A percentile compares a stretch with the other conserved stretches of the same genome.
Evolutionary conservation across 1,284 basidiomycete species (phyloP).

Genomic region (Coriolopsis trogii): DNA sequence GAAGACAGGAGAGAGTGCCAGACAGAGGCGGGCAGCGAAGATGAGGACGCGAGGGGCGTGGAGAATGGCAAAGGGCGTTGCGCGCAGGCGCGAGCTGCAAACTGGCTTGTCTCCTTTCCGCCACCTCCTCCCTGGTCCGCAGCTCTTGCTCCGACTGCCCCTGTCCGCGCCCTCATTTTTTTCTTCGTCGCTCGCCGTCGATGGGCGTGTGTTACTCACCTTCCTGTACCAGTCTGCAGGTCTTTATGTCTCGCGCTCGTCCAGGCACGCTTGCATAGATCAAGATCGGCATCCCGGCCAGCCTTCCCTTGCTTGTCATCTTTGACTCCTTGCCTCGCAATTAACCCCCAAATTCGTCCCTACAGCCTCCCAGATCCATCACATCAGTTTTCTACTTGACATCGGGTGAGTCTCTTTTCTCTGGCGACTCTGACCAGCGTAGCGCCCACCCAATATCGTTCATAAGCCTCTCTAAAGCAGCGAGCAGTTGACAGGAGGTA

Average conservation of each 20-base stretch:
- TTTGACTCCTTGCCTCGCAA: no score
- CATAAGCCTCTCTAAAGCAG: no score
- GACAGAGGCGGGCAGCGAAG: not conserved
- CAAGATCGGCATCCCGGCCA: slow-evolving; percentile 4
- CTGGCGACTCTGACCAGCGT: no score
- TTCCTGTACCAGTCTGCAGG: not conserved
- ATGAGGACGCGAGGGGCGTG: slow-evolving; percentile 9
- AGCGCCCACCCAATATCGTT: no score
- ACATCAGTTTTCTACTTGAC: no score
- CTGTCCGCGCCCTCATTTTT: not conserved
- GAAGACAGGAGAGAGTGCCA: not conserved
- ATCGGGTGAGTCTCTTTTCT: no score
- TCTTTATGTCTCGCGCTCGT: slow-evolving; percentile 13
- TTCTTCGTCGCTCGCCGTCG: not conserved
- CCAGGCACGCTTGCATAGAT: slow-evolving; percentile 5
- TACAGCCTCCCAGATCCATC: not conserved
- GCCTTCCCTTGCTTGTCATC: slow-evolving; percentile 2
- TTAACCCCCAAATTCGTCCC: not conserved
- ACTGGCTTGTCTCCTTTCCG: not conserved
- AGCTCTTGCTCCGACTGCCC: not conserved
- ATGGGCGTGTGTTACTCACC: not conserved
- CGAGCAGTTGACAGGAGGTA: no score
- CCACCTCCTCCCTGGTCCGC: not conserved
- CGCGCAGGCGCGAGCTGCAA: slow-evolving; percentile 10
- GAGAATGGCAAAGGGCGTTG: slow-evolving; percentile 10